phyloP scores from a whole-genome alignment of 2,329 filamentous ascomycete genomes.

The Daldinia sp. region DNA sequence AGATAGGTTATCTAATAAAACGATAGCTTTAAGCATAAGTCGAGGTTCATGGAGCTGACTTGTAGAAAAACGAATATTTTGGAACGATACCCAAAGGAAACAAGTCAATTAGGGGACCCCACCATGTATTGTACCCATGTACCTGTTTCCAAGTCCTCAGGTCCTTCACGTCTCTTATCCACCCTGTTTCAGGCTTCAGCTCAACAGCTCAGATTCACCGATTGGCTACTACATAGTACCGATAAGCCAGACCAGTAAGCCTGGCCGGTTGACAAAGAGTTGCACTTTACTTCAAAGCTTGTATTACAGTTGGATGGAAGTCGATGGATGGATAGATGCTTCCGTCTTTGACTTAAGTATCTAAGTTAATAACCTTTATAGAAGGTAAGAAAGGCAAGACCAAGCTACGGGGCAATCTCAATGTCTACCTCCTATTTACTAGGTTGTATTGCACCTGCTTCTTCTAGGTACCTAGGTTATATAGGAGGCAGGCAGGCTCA shows the following conservation, averaged over 20 bases:
- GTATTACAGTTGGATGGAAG: background rate
- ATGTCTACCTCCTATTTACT: too few relatives aligned
- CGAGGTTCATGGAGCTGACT: constrained; percentile 22
- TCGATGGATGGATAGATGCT: constrained; percentile 28
- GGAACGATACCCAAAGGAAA: constrained; percentile 11
- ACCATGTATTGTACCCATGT: too few relatives aligned
- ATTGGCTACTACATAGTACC: background rate
- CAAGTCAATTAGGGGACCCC: background rate
- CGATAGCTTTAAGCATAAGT: constrained; percentile 26
- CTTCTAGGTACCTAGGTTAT: background rate
- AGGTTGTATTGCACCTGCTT: too few relatives aligned
- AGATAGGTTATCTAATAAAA: constrained; percentile 10
- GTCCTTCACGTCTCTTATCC: background rate
- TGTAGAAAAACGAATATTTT: constrained; percentile 20
- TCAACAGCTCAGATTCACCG: background rate
- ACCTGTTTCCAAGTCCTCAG: too few relatives aligned
- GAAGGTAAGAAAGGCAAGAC: constrained; percentile 25
- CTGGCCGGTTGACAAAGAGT: background rate
- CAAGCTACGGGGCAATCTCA: constrained; percentile 24
- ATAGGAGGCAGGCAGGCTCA: too few relatives aligned
- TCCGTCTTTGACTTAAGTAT: constrained; percentile 35
- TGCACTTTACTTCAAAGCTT: background rate
- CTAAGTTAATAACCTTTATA: too few relatives aligned
- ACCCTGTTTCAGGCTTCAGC: constrained; percentile 12
- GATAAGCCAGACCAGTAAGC: background rate